A percentile compares a stretch with the other conserved stretches of the same genome.
Evolutionary conservation across 1,284 basidiomycete species (phyloP).

Genomic region (Ceratobasidium papillatum): DNA sequence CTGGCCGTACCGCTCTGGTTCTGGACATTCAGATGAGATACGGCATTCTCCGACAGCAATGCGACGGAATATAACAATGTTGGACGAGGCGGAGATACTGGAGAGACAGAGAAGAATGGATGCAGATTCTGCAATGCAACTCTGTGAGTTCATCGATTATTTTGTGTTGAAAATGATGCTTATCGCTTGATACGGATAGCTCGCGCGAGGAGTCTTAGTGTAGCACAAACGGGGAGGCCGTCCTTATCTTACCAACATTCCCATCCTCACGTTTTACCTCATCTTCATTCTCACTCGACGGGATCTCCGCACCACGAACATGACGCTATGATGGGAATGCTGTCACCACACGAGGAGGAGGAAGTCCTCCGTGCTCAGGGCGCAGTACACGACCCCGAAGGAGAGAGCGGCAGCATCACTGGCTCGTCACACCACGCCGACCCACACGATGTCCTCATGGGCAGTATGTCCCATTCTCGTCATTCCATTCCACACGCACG

Average conservation of each 20-base stretch:
- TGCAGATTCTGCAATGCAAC: conserved; percentile 83
- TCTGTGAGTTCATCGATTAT: too few relatives aligned
- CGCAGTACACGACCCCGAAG: conserved; percentile 41
- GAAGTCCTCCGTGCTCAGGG: conserved; percentile 37
- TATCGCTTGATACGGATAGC: conserved; percentile 31
- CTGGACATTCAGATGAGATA: conserved; percentile 46
- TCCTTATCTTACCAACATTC: conserved; percentile 17
- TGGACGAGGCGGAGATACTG: conserved; percentile 70
- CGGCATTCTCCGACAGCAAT: conserved; percentile 70
- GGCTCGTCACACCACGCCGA: background rate
- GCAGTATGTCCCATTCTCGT: conserved; percentile 1
- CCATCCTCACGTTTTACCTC: background rate
- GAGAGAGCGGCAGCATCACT: conserved; percentile 43
- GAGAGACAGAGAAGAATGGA: conserved; percentile 87
- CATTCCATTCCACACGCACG: conserved; percentile 1
- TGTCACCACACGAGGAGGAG: conserved; percentile 45
- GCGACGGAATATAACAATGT: conserved; percentile 60
- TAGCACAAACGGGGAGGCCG: conserved; percentile 52
- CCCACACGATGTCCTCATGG: conserved; percentile 38
- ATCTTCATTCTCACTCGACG: conserved; percentile 23
- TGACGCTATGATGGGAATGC: conserved; percentile 39
- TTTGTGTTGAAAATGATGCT: too few relatives aligned
- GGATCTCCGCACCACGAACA: conserved; percentile 39
- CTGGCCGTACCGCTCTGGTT: conserved; percentile 22
- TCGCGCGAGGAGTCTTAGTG: conserved; percentile 71